Evolutionary conservation across 2,329 filamentous ascomycete genomes (phyloP).

Genomic region (Phialophora tarda): DNA sequence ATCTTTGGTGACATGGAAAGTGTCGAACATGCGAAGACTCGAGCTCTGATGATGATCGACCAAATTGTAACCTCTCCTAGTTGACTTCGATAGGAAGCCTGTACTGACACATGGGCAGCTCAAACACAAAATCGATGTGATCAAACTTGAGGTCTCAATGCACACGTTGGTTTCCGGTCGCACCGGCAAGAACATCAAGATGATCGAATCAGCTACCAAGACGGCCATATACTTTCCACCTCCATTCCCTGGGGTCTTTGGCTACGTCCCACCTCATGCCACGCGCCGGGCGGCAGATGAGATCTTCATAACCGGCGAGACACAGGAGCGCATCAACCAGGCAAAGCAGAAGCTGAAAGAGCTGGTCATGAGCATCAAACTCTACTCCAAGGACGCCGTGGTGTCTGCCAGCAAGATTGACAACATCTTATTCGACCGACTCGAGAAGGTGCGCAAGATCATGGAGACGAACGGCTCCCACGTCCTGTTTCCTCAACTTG

Average conservation of each 20-base stretch:
- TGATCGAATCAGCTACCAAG: slow-evolving; percentile 92
- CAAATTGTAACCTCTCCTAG: slow-evolving; percentile 68
- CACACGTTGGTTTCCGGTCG: slow-evolving; percentile 93
- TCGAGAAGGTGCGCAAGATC: slow-evolving; percentile 97
- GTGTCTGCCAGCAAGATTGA: slow-evolving; percentile 93
- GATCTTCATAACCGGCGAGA: slow-evolving; percentile 94
- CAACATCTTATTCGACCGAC: slow-evolving; percentile 83
- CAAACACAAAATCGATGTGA: slow-evolving; percentile 70
- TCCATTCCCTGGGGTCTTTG: slow-evolving; percentile 88
- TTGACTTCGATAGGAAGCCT: neutral
- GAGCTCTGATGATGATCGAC: slow-evolving; percentile 96
- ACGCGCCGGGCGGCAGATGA: slow-evolving; percentile 82
- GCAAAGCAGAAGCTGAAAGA: slow-evolving; percentile 93
- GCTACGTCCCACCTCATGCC: slow-evolving; percentile 83
- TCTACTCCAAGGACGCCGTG: slow-evolving; percentile 89
- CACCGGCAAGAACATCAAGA: slow-evolving; percentile 94
- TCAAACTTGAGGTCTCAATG: slow-evolving; percentile 82
- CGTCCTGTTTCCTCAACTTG: slow-evolving; percentile 87
- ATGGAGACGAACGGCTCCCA: slow-evolving; percentile 96
- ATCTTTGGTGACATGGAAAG: slow-evolving; percentile 96
- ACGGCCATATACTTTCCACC: slow-evolving; percentile 98
- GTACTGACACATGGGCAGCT: slow-evolving; percentile 47
- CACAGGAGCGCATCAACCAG: slow-evolving; percentile 77
- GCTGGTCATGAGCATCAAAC: slow-evolving; percentile 76
- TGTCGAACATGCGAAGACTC: slow-evolving; percentile 94